Base-by-base conservation (phyloP, 1,284 basidiomycete species). In the Xerocomus nothofagi region DNA sequence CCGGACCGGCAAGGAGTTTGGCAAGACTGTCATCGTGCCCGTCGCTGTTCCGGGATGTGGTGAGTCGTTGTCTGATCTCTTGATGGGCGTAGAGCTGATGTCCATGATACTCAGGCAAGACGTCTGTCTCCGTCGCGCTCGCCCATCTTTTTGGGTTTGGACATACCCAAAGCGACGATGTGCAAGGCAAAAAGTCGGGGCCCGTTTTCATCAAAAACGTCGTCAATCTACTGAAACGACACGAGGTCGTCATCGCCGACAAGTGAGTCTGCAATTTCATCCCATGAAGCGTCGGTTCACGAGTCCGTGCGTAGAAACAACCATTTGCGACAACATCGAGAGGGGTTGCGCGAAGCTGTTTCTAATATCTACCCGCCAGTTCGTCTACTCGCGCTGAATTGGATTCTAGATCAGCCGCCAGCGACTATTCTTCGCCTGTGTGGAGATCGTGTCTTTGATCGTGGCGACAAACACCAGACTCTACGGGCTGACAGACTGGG, bases 21-120 rank as follows among this genome's bases (percentile, higher is more conserved):
- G 74, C n/a, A 94, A 95, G 71, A 92, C 86, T 0, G 74, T 98
- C 48, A 81, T 99, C 47, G 77, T 94, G 0, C 94, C 97, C 0
- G 72, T 98, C 17, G 94, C 93, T 3, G 82, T 98, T 37, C 96
- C 94, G 20, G 95, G 96, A 3, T 93, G 88, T 65, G 96, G 95
- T 86, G 53, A 57, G 88, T 75, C 18, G 10, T 30, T 36, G 3
- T 3, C 24, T 23, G 12, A 37, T 41, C 18, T 47, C 15, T 36
- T 10, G 6, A 24, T 42, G 37, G 23, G 32, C 20, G 49, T 34
- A 30, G 2, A 20, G 49, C 49, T 44, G 50, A 51, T 6, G 12
- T 4, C 33, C 4, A 12, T n/a, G 29, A 15, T 21, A 29, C 37
- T 1, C 55, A 93, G 91, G 92, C 26, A 99, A 99, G 76, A 99